Conservation (phyloP, 345 rosid genomes). For the Lagerstroemia speciosa region DNA sequence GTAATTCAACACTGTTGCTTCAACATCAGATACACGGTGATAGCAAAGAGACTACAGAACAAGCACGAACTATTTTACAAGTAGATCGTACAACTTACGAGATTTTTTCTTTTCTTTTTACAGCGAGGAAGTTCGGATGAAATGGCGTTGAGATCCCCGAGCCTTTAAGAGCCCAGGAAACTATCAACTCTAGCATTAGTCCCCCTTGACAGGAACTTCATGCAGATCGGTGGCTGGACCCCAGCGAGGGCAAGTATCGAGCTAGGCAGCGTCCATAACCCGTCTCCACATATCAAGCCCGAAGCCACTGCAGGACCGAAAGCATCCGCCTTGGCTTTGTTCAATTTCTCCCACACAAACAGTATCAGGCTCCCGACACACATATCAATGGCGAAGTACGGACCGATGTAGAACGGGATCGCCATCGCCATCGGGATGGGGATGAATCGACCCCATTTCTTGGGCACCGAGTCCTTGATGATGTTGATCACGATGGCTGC, state of each 20-base stretch:
- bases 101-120: not conserved
- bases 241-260: constrained; percentile 26
- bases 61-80: not conserved
- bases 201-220: constrained; percentile 26
- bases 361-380: constrained; percentile 27
- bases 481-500: constrained; percentile 23
- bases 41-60: not conserved
- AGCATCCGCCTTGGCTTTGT: constrained; percentile 20
- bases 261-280: constrained; percentile 24
- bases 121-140: not conserved
- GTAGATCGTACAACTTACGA: not conserved
- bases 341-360: constrained; percentile 22
- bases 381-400: constrained; percentile 40
- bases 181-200: constrained; percentile 6
- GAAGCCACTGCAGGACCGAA: constrained; percentile 30
- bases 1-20: too few species aligned
- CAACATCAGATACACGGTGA: too few species aligned
- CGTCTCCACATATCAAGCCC: constrained; percentile 35
- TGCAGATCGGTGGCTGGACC: constrained; percentile 37
- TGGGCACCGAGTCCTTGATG: constrained; percentile 11
- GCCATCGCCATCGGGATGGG: constrained; percentile 45
- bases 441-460: constrained; percentile 13
- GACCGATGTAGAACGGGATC: constrained; percentile 31
- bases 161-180: constrained; percentile 2
- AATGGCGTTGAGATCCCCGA: not conserved